These are phyloP conservation scores for Neopestalotiopsis sp. DNA, from an alignment of 2,329 filamentous ascomycete species.

Conservation along the genomic window DNA sequence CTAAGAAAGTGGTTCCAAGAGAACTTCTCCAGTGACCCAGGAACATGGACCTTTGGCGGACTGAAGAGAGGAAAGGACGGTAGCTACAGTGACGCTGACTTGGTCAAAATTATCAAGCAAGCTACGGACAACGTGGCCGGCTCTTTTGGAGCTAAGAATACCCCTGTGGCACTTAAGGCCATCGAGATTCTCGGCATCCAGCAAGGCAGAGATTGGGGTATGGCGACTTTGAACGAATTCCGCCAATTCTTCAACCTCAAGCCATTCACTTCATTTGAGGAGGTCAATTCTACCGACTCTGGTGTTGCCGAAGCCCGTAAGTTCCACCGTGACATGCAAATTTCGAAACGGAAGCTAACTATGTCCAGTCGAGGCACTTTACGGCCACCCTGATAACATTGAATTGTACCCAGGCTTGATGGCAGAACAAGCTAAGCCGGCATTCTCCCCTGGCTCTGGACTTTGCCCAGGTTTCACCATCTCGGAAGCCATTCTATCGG, in stretches of 20 bases:
- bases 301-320: constrained; percentile 59
- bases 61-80: constrained; percentile 10
- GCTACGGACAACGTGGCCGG: constrained; percentile 80
- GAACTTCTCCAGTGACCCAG: background rate
- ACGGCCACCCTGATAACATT: constrained; percentile 79
- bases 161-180: constrained; percentile 74
- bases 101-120: constrained; percentile 69
- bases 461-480: constrained; percentile 41
- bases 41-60: background rate
- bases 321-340: background rate
- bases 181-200: constrained; percentile 83
- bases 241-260: constrained; percentile 81
- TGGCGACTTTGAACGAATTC: constrained; percentile 84
- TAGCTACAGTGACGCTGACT: constrained; percentile 71
- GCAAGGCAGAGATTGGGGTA: constrained; percentile 77
- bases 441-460: background rate
- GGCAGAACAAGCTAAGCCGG: constrained; percentile 71
- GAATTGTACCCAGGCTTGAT: constrained; percentile 83
- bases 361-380: constrained; percentile 52
- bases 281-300: constrained; percentile 77
- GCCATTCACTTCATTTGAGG: constrained; percentile 77
- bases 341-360: background rate
- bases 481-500: constrained; percentile 61
- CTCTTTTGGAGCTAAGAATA: constrained; percentile 75
- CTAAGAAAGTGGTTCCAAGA: background rate